Conservation (phyloP, 73 alveolate genomes). For the Blepharisma stoltei region DNA sequence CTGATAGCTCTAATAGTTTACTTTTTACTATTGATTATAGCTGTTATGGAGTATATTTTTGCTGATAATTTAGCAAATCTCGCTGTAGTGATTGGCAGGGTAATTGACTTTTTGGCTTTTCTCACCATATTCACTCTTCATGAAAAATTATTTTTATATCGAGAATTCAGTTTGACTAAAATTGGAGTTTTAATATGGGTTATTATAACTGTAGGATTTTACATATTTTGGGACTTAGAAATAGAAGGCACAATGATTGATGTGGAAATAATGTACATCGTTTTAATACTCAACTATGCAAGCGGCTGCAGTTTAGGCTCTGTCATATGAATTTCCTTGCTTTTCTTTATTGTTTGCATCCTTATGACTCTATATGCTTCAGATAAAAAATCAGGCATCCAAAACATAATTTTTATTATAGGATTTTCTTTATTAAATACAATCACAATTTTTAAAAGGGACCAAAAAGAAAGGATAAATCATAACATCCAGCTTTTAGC, state of each 20-base stretch:
- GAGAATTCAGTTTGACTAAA: background rate
- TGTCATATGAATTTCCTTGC: too few relatives aligned
- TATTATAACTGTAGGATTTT: background rate
- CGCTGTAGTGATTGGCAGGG: background rate
- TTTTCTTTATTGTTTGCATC: too few relatives aligned
- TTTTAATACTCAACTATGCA: too few relatives aligned
- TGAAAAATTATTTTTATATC: background rate
- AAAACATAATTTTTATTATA: too few relatives aligned
- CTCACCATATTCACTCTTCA: background rate
- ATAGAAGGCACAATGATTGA: background rate
- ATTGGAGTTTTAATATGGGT: background rate
- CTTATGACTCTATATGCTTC: too few relatives aligned
- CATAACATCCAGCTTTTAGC: conserved; percentile 47
- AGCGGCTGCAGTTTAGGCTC: too few relatives aligned
- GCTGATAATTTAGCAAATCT: background rate
- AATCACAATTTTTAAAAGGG: background rate
- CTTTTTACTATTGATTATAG: background rate
- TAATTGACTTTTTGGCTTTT: background rate
- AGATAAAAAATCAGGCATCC: too few relatives aligned
- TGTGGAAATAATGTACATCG: too few relatives aligned
- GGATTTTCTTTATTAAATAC: conserved; percentile 15
- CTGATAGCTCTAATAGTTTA: background rate
- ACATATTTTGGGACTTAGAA: background rate
- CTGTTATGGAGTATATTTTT: background rate
- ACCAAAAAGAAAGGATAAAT: conserved; percentile 28